These are phyloP conservation scores for Primulina huaijiensis DNA, from an alignment of 257 asterid genomes.

Conservation along the genomic window DNA sequence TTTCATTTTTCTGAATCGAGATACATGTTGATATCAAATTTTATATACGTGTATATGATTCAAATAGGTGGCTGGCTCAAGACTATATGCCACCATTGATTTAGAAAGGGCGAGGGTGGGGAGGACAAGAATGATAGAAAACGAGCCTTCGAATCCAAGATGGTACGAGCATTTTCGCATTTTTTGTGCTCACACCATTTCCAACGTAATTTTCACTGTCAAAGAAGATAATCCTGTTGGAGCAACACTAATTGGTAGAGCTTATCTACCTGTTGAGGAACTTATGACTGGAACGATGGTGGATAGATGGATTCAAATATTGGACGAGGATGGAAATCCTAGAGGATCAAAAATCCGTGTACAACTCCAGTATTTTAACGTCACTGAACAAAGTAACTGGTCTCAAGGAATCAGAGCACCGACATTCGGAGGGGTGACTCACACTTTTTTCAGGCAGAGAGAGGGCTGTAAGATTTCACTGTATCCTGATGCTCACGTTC, in stretches of 20 bases:
- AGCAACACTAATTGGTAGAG: conserved; percentile 78
- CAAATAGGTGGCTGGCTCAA: conserved; percentile 49
- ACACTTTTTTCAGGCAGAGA: conserved; percentile 66
- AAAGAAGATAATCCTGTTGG: conserved; percentile 62
- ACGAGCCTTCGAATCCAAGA: conserved; percentile 54
- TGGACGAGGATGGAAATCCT: conserved; percentile 52
- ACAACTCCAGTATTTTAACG: conserved; percentile 42
- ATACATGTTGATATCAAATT: background rate
- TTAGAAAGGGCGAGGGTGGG: conserved; percentile 69
- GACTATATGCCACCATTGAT: conserved; percentile 71
- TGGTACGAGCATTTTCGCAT: conserved; percentile 66
- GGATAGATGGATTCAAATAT: conserved; percentile 55
- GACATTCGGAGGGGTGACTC: conserved; percentile 54
- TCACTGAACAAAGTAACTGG: conserved; percentile 57
- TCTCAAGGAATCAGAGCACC: conserved; percentile 56
- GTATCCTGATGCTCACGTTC: conserved; percentile 70
- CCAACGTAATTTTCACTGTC: conserved; percentile 62
- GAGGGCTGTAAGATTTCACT: conserved; percentile 57
- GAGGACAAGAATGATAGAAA: conserved; percentile 47
- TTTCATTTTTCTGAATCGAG: background rate
- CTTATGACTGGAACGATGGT: conserved; percentile 39
- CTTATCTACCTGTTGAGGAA: conserved; percentile 62
- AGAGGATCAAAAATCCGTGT: conserved; percentile 67
- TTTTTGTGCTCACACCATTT: conserved; percentile 66
- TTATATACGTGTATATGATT: background rate